These are phyloP conservation scores for Yamadazyma paraphyllophila DNA, from an alignment of 805 yeast species.

Conservation along the genomic window DNA sequence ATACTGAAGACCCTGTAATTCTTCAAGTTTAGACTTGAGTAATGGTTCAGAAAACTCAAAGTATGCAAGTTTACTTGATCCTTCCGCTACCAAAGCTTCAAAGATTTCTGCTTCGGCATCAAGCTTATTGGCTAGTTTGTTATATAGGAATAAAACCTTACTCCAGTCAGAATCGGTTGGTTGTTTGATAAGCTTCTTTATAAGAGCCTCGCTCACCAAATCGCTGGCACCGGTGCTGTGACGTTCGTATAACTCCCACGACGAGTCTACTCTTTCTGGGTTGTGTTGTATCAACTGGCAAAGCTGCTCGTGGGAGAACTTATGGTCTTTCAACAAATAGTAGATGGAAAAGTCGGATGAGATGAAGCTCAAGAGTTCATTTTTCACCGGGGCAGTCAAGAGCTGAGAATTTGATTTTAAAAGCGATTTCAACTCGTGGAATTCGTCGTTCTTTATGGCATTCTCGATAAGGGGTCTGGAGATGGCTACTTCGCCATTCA, in stretches of 20 bases:
- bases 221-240: slow-evolving; percentile 13
- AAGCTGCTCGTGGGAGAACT: slow-evolving; percentile 16
- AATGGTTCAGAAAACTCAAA: slow-evolving; percentile 10
- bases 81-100: slow-evolving; percentile 5
- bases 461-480: slow-evolving; percentile 9
- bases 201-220: background rate
- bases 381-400: slow-evolving; percentile 11
- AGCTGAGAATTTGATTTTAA: slow-evolving; percentile 11
- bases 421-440: slow-evolving; percentile 14
- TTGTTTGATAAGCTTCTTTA: slow-evolving; percentile 7
- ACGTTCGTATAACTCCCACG: slow-evolving; percentile 46
- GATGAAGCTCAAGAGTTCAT: slow-evolving; percentile 19
- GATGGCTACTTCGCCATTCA: slow-evolving; percentile 8
- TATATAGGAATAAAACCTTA: slow-evolving; percentile 10
- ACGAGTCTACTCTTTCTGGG: slow-evolving; percentile 53
- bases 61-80: slow-evolving; percentile 1
- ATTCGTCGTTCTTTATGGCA: slow-evolving; percentile 10
- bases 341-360: slow-evolving; percentile 27
- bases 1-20: slow-evolving; percentile 17
- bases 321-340: slow-evolving; percentile 20
- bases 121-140: background rate
- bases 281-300: slow-evolving; percentile 36
- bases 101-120: slow-evolving; percentile 3
- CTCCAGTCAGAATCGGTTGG: slow-evolving; percentile 13
- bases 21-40: slow-evolving; percentile 12